A percentile compares a stretch with the other conserved stretches of the same genome.
These are phyloP conservation scores for Malassezia psittaci DNA, from an alignment of 1,284 basidiomycete genomes.

Conservation along the genomic window DNA sequence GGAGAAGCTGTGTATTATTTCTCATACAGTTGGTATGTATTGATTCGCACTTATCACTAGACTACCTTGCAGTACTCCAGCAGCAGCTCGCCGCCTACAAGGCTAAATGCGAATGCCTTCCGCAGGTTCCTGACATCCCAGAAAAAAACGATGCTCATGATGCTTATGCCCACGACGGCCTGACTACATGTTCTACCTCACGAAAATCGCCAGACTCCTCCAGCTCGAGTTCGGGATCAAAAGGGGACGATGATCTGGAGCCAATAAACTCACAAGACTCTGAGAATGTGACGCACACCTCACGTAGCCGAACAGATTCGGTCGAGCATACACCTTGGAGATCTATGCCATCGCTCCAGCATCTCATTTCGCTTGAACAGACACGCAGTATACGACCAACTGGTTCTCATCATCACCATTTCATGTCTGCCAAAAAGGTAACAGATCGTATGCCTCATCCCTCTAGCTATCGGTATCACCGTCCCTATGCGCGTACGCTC, in stretches of 20 bases:
- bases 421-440: too few relatives aligned
- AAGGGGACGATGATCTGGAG: not conserved
- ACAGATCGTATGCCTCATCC: too few relatives aligned
- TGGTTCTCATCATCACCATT: too few relatives aligned
- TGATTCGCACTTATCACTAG: not conserved
- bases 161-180: not conserved
- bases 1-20: slow-evolving; percentile 45
- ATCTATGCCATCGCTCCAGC: too few relatives aligned
- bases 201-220: not conserved
- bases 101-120: slow-evolving; percentile 11
- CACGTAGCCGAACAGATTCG: too few relatives aligned
- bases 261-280: too few relatives aligned
- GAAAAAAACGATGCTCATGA: not conserved
- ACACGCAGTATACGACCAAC: too few relatives aligned
- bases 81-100: slow-evolving; percentile 16
- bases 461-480: too few relatives aligned
- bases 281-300: too few relatives aligned
- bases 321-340: too few relatives aligned
- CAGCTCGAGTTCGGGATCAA: not conserved
- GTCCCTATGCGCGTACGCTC: too few relatives aligned
- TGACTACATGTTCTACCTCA: not conserved
- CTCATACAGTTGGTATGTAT: slow-evolving; percentile 26
- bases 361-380: too few relatives aligned
- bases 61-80: slow-evolving; percentile 18
- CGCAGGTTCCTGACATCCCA: not conserved